These are phyloP conservation scores for Corinectria fuckeliana DNA, from an alignment of 2,329 filamentous ascomycete species.

Conservation along the genomic window DNA sequence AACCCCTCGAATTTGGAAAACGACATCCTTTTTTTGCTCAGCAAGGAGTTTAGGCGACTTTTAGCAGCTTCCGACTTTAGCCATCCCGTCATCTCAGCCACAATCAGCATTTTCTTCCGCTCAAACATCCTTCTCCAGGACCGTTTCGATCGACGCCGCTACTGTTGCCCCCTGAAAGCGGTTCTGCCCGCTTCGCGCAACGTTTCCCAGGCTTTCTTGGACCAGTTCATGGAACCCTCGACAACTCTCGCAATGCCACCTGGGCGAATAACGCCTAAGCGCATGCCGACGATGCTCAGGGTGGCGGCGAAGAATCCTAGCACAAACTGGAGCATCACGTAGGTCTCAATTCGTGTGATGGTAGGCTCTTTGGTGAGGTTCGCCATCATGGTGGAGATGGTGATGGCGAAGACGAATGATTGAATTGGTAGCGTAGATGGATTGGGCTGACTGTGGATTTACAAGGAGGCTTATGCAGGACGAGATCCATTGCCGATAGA, in stretches of 20 bases:
- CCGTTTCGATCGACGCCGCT: too few relatives aligned
- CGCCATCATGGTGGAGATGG: neutral
- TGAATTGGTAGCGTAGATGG: neutral
- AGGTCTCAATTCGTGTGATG: neutral
- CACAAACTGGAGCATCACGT: neutral
- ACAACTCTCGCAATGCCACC: neutral
- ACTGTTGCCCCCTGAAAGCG: too few relatives aligned
- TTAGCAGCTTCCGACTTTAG: neutral
- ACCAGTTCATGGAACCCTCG: neutral
- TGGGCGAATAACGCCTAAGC: neutral
- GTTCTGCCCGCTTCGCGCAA: neutral
- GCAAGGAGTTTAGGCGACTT: neutral
- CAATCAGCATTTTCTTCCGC: neutral
- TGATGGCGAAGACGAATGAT: slow-evolving; percentile 4
- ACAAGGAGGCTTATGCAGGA: neutral
- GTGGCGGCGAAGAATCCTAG: neutral
- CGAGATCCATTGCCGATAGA: slow-evolving; percentile 2
- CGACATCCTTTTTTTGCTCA: neutral
- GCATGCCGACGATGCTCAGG: neutral
- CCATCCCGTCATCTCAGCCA: too few relatives aligned
- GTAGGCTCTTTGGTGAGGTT: neutral
- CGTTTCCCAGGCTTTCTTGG: neutral
- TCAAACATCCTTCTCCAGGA: too few relatives aligned
- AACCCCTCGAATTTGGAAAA: neutral
- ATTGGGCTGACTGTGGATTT: neutral